Percentiles rank a stretch among this genome's conserved stretches.
Conservation (phyloP, 768 basidiomycete species). For the Hypholoma fasciculare region DNA sequence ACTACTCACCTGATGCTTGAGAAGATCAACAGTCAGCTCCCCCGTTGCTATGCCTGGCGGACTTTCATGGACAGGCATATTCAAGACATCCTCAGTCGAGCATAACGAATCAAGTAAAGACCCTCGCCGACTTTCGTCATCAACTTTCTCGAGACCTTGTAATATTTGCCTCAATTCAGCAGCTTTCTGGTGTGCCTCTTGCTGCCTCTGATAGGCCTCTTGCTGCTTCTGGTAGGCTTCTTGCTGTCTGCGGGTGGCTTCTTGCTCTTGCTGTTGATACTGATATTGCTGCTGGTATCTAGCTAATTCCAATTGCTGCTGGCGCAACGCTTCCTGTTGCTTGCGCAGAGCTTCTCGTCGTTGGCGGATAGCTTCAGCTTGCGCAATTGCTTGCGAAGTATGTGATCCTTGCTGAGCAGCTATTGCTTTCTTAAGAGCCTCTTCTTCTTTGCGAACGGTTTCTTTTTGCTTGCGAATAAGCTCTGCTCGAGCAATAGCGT, state of each 20-base stretch:
- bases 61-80: constrained; percentile 66
- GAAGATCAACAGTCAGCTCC: constrained; percentile 66
- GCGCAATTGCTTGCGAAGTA: background rate
- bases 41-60: constrained; percentile 73
- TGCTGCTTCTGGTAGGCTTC: constrained; percentile 47
- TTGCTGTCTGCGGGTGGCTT: constrained; percentile 35
- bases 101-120: constrained; percentile 73
- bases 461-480: background rate
- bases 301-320: background rate
- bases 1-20: constrained; percentile 74
- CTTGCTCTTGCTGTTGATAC: constrained; percentile 31
- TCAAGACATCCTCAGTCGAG: constrained; percentile 67
- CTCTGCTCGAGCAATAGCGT: background rate
- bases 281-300: constrained; percentile 12
- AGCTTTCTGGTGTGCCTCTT: constrained; percentile 59
- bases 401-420: background rate
- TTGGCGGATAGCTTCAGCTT: background rate
- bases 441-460: background rate
- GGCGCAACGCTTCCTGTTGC: background rate
- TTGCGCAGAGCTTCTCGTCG: background rate
- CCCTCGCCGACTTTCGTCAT: constrained; percentile 71
- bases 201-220: constrained; percentile 41
- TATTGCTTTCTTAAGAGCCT: constrained; percentile 7
- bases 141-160: constrained; percentile 68
- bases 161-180: constrained; percentile 68